A percentile compares a stretch with the other conserved stretches of the same genome.
These are phyloP conservation scores for Corchorus capsularis DNA, from an alignment of 345 rosid genomes.

Conservation along the genomic window DNA sequence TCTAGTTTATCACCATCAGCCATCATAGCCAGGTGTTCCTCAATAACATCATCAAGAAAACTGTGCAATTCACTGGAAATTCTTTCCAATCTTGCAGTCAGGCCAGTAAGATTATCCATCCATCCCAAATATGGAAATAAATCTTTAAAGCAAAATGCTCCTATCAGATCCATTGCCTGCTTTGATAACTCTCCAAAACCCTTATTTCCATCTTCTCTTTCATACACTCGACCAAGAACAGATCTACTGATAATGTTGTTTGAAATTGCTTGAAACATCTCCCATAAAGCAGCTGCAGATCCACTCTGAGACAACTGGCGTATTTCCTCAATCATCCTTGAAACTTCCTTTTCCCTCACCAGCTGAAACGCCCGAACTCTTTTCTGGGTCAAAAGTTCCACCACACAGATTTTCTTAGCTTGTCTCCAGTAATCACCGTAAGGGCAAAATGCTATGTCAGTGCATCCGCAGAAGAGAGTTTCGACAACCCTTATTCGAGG, in stretches of 20 bases:
- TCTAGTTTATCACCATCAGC: neutral
- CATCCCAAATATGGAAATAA: constrained; percentile 1
- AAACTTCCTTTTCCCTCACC: constrained; percentile 13
- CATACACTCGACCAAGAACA: neutral
- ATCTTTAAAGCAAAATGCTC: constrained; percentile 9
- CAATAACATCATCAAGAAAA: constrained; percentile 21
- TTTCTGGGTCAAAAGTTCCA: neutral
- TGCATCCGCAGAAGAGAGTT: constrained; percentile 10
- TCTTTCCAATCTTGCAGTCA: neutral
- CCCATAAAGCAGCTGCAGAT: neutral
- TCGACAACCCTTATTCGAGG: constrained; percentile 1
- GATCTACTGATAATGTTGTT: constrained; percentile 2
- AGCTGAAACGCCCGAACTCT: neutral
- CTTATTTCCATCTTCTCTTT: constrained; percentile 2
- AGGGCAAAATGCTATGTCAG: constrained; percentile 18
- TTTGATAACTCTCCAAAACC: constrained; percentile 9
- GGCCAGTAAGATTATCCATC: neutral
- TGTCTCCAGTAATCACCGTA: constrained; percentile 38
- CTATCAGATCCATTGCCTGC: constrained; percentile 1
- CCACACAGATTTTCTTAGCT: constrained; percentile 23
- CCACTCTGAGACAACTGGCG: neutral
- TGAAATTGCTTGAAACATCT: neutral
- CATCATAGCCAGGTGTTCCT: constrained; percentile 6
- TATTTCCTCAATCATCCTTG: neutral
- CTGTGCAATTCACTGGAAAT: neutral